Base-by-base conservation (phyloP, 306 rosid genomes). In the Lupinus albus region DNA sequence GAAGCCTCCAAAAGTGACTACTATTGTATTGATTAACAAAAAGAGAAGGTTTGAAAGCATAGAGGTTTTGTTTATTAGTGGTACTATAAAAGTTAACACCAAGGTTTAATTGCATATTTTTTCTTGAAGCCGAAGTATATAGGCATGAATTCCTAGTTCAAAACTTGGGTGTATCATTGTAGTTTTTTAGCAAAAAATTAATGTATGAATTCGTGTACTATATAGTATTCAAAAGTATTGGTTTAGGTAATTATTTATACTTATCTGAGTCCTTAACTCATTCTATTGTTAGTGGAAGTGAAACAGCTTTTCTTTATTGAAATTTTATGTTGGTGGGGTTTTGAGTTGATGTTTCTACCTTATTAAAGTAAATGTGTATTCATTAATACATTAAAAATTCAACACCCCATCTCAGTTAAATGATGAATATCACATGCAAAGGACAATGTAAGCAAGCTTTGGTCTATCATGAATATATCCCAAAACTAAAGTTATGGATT, bases 371-470 rank as follows among this genome's bases (percentile, higher is more conserved):
- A 25, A 50, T 14, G 67, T 30, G 73, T 12, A 12, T 39, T 39
- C 45, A 42, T 42, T 11, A 42, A 65, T 25, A 25, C 30, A 71
- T 66, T 74, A 72, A 77, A 67, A 56, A 49, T 71, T 67, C 73
- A 74, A 53, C 61, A 50, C 58, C 68, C 0, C 52, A 25, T 25
- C 4, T 66, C 14, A 61, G 74, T 75, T 72, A 68, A 85, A 88
- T 88, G 78, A 88, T 85, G 85, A 85, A 88, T 67, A 67, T 47
- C 94, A 85, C 95, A 81, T 88, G 95, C 78, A 70, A 64, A 64
- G 46, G 78, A 78, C 67, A 55, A 53, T 72, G 58, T 10, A 48
- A 73, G 61, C 18, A 45, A 66, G 38, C 79, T 68, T 79, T 73
- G 76, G 30, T 68, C 67, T 42, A 56, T 62, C 69, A 67, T 55